These are phyloP conservation scores for Tagetes erecta DNA, from an alignment of 129 eudicot genomes.

Conservation along the genomic window DNA sequence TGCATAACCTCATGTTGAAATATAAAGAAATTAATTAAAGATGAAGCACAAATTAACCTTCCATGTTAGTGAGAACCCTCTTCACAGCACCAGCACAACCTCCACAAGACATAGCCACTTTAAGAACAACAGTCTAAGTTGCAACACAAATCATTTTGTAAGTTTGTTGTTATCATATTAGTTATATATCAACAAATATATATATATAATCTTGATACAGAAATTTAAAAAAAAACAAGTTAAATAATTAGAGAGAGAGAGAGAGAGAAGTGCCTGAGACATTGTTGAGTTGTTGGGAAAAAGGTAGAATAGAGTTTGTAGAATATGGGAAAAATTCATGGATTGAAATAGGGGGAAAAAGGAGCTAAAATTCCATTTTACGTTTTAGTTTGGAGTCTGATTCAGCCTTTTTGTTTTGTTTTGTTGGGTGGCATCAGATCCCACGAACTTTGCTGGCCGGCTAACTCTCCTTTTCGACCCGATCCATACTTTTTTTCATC, in stretches of 20 bases:
- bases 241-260: background rate
- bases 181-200: background rate
- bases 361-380: constrained; percentile 24
- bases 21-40: background rate
- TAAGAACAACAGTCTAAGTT: constrained; percentile 83
- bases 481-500: no score
- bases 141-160: constrained; percentile 11
- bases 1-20: background rate
- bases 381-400: constrained; percentile 34
- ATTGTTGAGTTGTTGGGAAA: constrained; percentile 8
- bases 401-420: constrained; percentile 27
- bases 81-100: constrained; percentile 94
- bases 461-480: constrained; percentile 4
- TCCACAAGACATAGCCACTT: constrained; percentile 94
- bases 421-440: constrained; percentile 34
- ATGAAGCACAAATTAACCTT: constrained; percentile 50
- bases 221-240: no score
- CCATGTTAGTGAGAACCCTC: constrained; percentile 86
- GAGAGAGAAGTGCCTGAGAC: constrained; percentile 36
- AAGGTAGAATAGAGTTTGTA: background rate
- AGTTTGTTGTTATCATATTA: background rate
- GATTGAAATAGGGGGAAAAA: constrained; percentile 19
- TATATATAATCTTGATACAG: background rate
- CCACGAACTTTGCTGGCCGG: constrained; percentile 17
- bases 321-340: background rate